Percentiles rank a stretch among this genome's conserved stretches.
phyloP scores from a whole-genome alignment of 805 yeast genomes.

The Candida nitratophila region DNA sequence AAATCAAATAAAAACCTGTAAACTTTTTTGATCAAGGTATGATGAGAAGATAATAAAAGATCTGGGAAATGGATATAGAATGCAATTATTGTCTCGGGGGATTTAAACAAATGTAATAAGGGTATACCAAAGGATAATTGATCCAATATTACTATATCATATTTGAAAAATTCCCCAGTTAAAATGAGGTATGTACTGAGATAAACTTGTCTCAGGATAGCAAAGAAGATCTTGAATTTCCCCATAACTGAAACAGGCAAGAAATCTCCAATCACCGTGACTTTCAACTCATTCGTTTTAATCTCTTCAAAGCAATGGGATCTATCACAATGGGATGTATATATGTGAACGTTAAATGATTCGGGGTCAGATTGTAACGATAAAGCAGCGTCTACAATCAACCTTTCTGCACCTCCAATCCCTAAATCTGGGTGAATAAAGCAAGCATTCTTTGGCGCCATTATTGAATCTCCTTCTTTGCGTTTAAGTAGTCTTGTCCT shows the following conservation, averaged over 20 bases:
- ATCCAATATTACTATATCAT: conserved; percentile 78
- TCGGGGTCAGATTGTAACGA: too few relatives aligned
- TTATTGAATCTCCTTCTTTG: conserved; percentile 5
- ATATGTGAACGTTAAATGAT: conserved; percentile 61
- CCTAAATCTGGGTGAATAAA: conserved; percentile 95
- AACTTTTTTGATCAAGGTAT: conserved; percentile 44
- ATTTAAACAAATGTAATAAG: conserved; percentile 41
- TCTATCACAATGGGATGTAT: conserved; percentile 86
- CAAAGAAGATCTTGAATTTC: conserved; percentile 70
- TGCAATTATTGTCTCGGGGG: conserved; percentile 42
- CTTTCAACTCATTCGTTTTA: conserved; percentile 46
- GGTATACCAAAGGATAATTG: conserved; percentile 86
- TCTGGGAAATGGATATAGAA: conserved; percentile 98
- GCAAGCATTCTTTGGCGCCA: conserved; percentile 73
- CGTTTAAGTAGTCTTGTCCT: too few relatives aligned
- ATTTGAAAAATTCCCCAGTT: conserved; percentile 38
- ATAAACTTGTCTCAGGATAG: conserved; percentile 75
- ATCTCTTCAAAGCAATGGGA: conserved; percentile 91
- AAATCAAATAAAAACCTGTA: conserved; percentile 80
- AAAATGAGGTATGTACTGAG: conserved; percentile 41
- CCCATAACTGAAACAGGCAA: conserved; percentile 68
- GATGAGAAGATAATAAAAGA: conserved; percentile 59
- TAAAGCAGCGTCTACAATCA: conserved; percentile 93
- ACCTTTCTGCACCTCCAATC: conserved; percentile 95
- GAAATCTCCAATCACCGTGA: conserved; percentile 74